Evolutionary conservation across 495 filamentous ascomycete genomes (phyloP), one percentile per base, ranked within the genome.

Genomic region (Recurvomyces mirabilis): DNA sequence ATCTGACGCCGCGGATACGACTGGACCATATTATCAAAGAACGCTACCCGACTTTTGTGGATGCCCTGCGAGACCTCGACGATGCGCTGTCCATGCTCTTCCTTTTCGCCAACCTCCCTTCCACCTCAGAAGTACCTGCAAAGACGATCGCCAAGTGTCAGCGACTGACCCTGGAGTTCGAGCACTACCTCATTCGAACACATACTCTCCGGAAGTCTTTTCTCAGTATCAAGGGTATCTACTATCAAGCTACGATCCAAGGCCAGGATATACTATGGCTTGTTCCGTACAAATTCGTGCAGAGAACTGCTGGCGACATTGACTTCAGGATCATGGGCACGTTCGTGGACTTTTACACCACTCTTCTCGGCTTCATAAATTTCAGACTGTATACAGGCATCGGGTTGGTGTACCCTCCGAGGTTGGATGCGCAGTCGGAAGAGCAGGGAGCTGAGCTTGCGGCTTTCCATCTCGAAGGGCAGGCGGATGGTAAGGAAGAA

Each of bases 241-340:
- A 98, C 67, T 98, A 96, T 65, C 93, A 98, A 68, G 93, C 88
- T 6, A 96, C 84, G 35, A 89, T 98, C 38, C 87, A 94, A 59
- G 89, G 89, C n/a, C 89, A 96, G 63, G 91, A 98, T 54, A 81
- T 96, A 38, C 69, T 98, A 59, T 98, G 91, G 91, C 69, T 98
- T 15, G 91, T 94, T 2, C 91, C 91, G 1, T 96, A 98, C 68
- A 81, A 82, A 51, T 98, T 98, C 64, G 93, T 94, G 52, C 93
- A 95, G 66, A 68, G 81, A 47, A 77, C 94, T 23, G 87, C 87
- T 19, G 84, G 79, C 12, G 91, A 96, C 63, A 79, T 98, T 36
- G 91, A 98, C 64, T 96, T 94, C 68, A 72, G 93, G 54, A 95
- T 98, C 60, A 98, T 98, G 91, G 87, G 83, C 31, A 98, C 93